Evolutionary conservation across 495 filamentous ascomycete genomes (phyloP).

Genomic region (Trichoderma asperelloides): DNA sequence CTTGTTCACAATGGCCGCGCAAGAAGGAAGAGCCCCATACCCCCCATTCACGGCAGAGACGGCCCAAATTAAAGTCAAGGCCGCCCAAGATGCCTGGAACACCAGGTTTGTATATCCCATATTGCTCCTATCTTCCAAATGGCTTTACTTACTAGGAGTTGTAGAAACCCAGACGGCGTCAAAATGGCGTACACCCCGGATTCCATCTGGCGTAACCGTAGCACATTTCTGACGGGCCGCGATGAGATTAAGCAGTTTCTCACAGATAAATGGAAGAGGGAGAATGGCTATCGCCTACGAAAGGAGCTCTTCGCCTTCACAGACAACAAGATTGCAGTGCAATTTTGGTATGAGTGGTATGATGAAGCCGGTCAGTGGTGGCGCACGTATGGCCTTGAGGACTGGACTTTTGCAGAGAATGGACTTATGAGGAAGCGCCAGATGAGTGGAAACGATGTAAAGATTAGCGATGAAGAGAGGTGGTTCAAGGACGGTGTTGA

Average conservation of each 20-base stretch:
- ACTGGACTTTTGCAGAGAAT: slow-evolving; percentile 79
- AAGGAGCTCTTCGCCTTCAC: slow-evolving; percentile 82
- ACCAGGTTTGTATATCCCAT: slow-evolving; percentile 44
- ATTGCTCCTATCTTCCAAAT: background rate
- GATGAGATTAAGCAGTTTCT: slow-evolving; percentile 64
- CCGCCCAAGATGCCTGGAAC: slow-evolving; percentile 80
- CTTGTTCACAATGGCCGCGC: background rate
- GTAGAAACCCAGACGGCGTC: slow-evolving; percentile 53
- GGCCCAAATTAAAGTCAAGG: slow-evolving; percentile 72
- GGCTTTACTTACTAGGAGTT: background rate
- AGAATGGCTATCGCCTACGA: slow-evolving; percentile 65
- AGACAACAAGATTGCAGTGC: slow-evolving; percentile 68
- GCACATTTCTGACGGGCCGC: slow-evolving; percentile 60
- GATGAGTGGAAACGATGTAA: slow-evolving; percentile 89
- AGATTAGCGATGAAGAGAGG: slow-evolving; percentile 52
- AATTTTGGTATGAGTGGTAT: slow-evolving; percentile 90
- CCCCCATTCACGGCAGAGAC: slow-evolving; percentile 78
- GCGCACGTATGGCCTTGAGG: slow-evolving; percentile 82
- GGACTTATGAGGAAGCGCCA: slow-evolving; percentile 78
- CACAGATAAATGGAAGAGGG: slow-evolving; percentile 65
- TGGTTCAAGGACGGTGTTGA: slow-evolving; percentile 67
- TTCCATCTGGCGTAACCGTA: slow-evolving; percentile 78
- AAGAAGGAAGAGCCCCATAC: slow-evolving; percentile 24
- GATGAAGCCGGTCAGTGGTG: slow-evolving; percentile 75
- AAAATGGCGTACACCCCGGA: slow-evolving; percentile 65